Evolutionary conservation across 768 basidiomycete species (phyloP), one percentile per base, ranked within the genome.

Genomic region (Kockovaella imperatae): DNA sequence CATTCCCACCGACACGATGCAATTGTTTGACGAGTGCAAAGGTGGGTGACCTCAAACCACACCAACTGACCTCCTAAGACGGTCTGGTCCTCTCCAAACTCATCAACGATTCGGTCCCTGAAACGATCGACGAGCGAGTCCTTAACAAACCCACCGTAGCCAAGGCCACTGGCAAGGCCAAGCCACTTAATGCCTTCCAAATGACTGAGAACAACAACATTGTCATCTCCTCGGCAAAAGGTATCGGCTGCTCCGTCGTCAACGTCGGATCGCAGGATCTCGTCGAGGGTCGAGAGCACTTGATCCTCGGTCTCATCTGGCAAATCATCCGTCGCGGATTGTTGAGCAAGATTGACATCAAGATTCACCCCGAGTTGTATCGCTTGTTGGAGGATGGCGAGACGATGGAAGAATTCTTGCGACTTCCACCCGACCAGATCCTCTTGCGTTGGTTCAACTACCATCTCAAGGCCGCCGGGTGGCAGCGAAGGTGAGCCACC

Each of bases 181-280:
- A 64, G 36, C 80, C 86, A 0, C 78, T 99, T 39, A 99, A 99
- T 67, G 87, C 88, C 0, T 99, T 99, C 80, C 90, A 99, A 65
- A 96, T 96, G 62, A 97, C 95, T 0, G 95, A 99, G 72, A 97
- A 97, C 76, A 97, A 99, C 78, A 99, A 97, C 73, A 95, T 99
- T 66, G 93, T 97, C 66, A 95, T 99, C 73, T 85, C 87, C 11
- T 97, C 95, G 21, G 83, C 93, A 30, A 96, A 96, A 74, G 91
- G 86, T 70, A 97, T 99, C 57, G 93, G 95, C 30, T 95, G 95
- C 67, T 93, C 88, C 2, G 90, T 96, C 45, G 93, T 99, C 73
- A 99, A 99, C 74, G 96, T 99, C 56, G 95, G 95, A 21, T 84
- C 93, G 0, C 77, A 80, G 2, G 95, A 99, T 74, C 75, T 99